A percentile compares a stretch with the other conserved stretches of the same genome.
These are phyloP conservation scores for Micromonas commoda DNA, from an alignment of 139 green algal genomes.

Conservation along the genomic window DNA sequence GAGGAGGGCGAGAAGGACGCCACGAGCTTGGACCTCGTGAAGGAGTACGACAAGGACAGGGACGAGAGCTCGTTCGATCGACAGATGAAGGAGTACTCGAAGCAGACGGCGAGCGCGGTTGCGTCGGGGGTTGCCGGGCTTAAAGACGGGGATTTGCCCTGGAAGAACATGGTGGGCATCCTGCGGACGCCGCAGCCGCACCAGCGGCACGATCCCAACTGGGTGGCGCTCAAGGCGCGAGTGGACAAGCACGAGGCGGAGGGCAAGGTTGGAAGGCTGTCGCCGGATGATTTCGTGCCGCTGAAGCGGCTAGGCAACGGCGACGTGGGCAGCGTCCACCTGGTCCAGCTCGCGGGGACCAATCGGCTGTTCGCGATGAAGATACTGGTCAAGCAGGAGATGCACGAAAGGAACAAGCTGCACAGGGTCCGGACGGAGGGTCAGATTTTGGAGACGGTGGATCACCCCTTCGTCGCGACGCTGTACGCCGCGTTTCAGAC, in stretches of 20 bases:
- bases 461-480: constrained; percentile 95
- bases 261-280: constrained; percentile 57
- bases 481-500: constrained; percentile 90
- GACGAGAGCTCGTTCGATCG: not conserved
- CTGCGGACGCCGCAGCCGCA: constrained; percentile 50
- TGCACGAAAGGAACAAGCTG: constrained; percentile 94
- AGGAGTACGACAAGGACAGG: not conserved
- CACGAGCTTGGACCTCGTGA: not conserved
- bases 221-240: not conserved
- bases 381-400: constrained; percentile 90
- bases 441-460: constrained; percentile 70
- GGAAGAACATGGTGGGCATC: constrained; percentile 46
- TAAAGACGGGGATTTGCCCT: constrained; percentile 53
- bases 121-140: not conserved
- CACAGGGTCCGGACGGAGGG: constrained; percentile 84
- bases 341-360: constrained; percentile 62
- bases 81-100: not conserved
- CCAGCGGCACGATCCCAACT: constrained; percentile 33
- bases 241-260: constrained; percentile 24
- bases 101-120: not conserved
- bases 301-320: constrained; percentile 78
- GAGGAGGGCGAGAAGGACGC: constrained; percentile 31
- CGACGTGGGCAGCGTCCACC: constrained; percentile 85
- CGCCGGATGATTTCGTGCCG: constrained; percentile 74
- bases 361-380: constrained; percentile 46